These are phyloP conservation scores for Hortaea sp. DNA, from an alignment of 2,329 filamentous ascomycete species.

Conservation along the genomic window DNA sequence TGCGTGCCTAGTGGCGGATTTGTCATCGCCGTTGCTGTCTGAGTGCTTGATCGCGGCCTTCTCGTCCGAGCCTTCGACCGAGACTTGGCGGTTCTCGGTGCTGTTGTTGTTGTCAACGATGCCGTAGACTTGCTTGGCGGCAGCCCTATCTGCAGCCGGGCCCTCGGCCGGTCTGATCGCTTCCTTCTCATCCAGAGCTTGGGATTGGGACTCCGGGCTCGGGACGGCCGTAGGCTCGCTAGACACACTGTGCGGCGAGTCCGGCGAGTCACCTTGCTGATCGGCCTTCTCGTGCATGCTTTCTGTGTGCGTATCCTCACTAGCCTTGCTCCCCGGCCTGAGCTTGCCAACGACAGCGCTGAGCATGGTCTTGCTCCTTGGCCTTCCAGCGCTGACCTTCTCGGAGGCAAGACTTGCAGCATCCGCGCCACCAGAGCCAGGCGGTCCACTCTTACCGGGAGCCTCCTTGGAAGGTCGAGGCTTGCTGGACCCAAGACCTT, in stretches of 20 bases:
- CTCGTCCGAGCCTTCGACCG: neutral
- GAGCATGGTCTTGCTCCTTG: constrained; percentile 15
- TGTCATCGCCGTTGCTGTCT: neutral
- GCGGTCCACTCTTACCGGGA: constrained; percentile 39
- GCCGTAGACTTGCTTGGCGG: constrained; percentile 23
- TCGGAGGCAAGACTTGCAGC: constrained; percentile 4
- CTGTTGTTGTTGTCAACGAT: neutral
- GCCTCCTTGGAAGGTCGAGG: constrained; percentile 40
- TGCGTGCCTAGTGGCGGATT: neutral
- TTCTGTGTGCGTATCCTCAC: constrained; percentile 10
- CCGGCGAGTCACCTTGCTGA: constrained; percentile 16
- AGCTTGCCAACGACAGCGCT: constrained; percentile 24
- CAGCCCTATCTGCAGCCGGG: constrained; percentile 1
- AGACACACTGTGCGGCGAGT: constrained; percentile 14
- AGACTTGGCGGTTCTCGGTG: neutral
- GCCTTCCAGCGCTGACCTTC: neutral
- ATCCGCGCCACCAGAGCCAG: constrained; percentile 29
- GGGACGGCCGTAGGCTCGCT: constrained; percentile 21
- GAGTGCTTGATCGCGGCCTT: constrained; percentile 23
- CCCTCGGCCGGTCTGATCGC: constrained; percentile 9
- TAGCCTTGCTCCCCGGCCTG: constrained; percentile 21
- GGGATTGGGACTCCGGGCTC: constrained; percentile 12
- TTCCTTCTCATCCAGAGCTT: constrained; percentile 20
- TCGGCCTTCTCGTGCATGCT: constrained; percentile 12
- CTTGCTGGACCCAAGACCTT: constrained; percentile 46